A percentile compares a stretch with the other conserved stretches of the same genome.
Conservation (phyloP, 106 monocot species). For the Allium cepa region DNA sequence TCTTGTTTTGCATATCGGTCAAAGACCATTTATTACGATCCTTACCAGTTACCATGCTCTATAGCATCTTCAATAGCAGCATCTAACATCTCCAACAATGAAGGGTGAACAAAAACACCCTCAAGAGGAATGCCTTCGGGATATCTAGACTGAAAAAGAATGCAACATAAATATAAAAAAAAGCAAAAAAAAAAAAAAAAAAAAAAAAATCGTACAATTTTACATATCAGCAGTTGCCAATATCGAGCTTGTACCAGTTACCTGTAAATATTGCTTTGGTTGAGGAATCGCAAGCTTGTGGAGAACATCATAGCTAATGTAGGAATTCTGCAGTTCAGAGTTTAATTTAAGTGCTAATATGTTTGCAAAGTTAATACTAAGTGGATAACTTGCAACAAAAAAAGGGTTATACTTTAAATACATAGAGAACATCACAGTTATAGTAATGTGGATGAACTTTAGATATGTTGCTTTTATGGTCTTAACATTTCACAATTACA, state of each 20-base stretch:
- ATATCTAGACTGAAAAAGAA: slow-evolving; percentile 72
- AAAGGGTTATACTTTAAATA: too few species aligned
- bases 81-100: slow-evolving; percentile 92
- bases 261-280: slow-evolving; percentile 96
- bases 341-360: background rate
- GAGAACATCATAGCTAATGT: slow-evolving; percentile 76
- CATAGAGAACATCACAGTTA: too few species aligned
- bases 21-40: background rate
- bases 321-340: slow-evolving; percentile 70
- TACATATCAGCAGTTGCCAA: background rate
- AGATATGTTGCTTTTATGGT: too few species aligned
- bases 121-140: slow-evolving; percentile 83
- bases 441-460: too few species aligned
- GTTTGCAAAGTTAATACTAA: too few species aligned
- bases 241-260: slow-evolving; percentile 18
- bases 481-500: too few species aligned
- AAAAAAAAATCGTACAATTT: slow-evolving; percentile 3
- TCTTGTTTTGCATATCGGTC: background rate
- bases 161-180: background rate
- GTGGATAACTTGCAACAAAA: too few species aligned
- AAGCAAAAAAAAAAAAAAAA: background rate
- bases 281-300: slow-evolving; percentile 88
- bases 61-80: slow-evolving; percentile 82
- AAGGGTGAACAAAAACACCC: slow-evolving; percentile 79
- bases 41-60: slow-evolving; percentile 82